Base-by-base conservation (phyloP, 148 eudicot genomes). In the Suaeda aralocaspica region DNA sequence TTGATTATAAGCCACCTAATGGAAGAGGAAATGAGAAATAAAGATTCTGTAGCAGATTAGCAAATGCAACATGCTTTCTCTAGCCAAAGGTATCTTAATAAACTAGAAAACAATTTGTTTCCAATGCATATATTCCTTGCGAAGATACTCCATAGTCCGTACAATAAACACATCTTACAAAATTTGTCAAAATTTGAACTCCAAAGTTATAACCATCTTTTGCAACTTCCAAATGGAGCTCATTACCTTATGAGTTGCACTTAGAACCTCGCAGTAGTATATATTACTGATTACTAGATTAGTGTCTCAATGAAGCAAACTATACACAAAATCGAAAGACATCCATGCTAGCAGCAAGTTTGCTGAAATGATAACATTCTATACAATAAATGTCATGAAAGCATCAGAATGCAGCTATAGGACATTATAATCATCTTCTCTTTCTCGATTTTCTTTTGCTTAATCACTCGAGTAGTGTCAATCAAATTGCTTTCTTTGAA, bases 401-500 rank as follows among this genome's bases (percentile, higher is more conserved):
- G 52, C 29, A 59, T 18, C 29, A 60, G 45, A 29, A 12, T 28
- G 33, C 24, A 21, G 74, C 59, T 52, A 30, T 51, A 49, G 39
- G 24, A 55, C 24, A 42, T 74, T 58, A 45, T 8, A 19, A 34
- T 80, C 50, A 69, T 29, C 67, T 75, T 69, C 62, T 74, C 78
- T 72, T 64, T 73, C 75, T 79, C 46, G 80, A 68, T 72, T 82
- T 86, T 58, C 56, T 57, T n/a, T 16, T 81, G 72, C 64, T 75
- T 72, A 58, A 48, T 41, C 56, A 49, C 76, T 21, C 24, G 59
- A 64, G 79, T 46, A 71, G 62, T 41, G 19, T 56, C 65, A 30
- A 39, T 26, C 25, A 10, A 53, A 55, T 62, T 74, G 48, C 71
- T 78, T 75, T 86, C 79, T 82, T 85, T 90, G 78, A 88, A 87